Base-by-base conservation (phyloP, 140 eudicot species). In the Oenanthe javanica region DNA sequence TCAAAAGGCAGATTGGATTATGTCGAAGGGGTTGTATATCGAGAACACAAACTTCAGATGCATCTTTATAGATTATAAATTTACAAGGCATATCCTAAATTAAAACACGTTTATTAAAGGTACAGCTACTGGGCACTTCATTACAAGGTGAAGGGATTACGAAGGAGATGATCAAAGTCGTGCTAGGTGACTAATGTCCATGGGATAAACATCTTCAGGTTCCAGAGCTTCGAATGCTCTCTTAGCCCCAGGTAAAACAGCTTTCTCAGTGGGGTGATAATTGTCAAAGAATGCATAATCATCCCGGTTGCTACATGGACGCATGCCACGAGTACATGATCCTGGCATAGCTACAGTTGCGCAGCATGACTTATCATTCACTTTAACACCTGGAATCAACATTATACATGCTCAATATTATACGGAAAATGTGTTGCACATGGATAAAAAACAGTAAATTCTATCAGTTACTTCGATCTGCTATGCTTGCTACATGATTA, bases 121-220 rank as follows among this genome's bases (percentile, higher is more conserved):
- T 25, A 36, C 14, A 67, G 45, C 21, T 25, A 59, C 13, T 21
- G 36, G 8, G n/a, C 36, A 61, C 5, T n/a, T 61, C 5, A n/a
- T n/a, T 21, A 61, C 69, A 8, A 21, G 74, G n/a, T 11, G 21
- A 38, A 69, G 2, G 45, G 72, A 23, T 15, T 27, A 0, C 3
- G 73, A 27, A 27, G 48, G 76, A 71, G 49, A 40, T n/a, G 46
- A 61, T 61, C 76, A 81, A 72, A 83, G 85, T 72, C 63, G 85
- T 76, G 86, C 88, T 36, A 89, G 81, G 52, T 78, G 89, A 59
- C 85, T 79, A 40, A 89, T 84, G 79, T 91, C 96, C 4, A 69
- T 50, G 16, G 93, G 97, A 55, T 82, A 88, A n/a, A 86, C 87
- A 83, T 90, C 96, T 18, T 61, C 13, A 4, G 85, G 81, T 38